Conservation (phyloP, 2,329 filamentous ascomycete genomes). For the Furcasterigmium sp. region DNA sequence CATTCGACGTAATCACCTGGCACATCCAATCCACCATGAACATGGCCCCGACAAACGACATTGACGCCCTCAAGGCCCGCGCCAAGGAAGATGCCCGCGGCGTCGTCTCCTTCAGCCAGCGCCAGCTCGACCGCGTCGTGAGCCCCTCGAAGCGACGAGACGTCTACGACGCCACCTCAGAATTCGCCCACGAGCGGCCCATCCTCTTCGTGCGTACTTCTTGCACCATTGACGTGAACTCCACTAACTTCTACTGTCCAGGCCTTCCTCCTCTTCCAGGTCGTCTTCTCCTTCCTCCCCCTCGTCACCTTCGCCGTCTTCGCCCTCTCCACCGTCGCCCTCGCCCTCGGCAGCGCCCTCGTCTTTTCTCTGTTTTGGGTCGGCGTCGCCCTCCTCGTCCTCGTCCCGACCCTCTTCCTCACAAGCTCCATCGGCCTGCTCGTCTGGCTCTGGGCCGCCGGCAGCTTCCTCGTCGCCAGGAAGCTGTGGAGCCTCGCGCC, state of each 20-base stretch:
- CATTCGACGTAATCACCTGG: too few relatives aligned
- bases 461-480: conserved; percentile 46
- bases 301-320: conserved; percentile 65
- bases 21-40: too few relatives aligned
- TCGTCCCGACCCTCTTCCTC: conserved; percentile 64
- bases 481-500: conserved; percentile 36
- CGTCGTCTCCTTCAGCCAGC: conserved; percentile 33
- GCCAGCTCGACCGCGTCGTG: conserved; percentile 45
- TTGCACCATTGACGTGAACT: neutral
- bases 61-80: conserved; percentile 16
- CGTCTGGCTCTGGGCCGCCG: conserved; percentile 63
- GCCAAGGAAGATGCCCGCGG: conserved; percentile 27
- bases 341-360: conserved; percentile 57
- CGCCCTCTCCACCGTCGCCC: conserved; percentile 53
- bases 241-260: conserved; percentile 21
- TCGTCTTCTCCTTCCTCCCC: conserved; percentile 61
- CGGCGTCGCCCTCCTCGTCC: conserved; percentile 59
- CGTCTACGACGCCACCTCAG: conserved; percentile 44
- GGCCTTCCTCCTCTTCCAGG: conserved; percentile 64
- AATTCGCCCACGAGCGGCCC: conserved; percentile 60
- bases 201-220: conserved; percentile 56
- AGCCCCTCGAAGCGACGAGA: conserved; percentile 56
- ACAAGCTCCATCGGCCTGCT: conserved; percentile 57
- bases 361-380: conserved; percentile 65
- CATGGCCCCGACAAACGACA: conserved; percentile 7